Conservation (phyloP, 371 early-diverging fungal species). For the Actinomucor elegans region DNA sequence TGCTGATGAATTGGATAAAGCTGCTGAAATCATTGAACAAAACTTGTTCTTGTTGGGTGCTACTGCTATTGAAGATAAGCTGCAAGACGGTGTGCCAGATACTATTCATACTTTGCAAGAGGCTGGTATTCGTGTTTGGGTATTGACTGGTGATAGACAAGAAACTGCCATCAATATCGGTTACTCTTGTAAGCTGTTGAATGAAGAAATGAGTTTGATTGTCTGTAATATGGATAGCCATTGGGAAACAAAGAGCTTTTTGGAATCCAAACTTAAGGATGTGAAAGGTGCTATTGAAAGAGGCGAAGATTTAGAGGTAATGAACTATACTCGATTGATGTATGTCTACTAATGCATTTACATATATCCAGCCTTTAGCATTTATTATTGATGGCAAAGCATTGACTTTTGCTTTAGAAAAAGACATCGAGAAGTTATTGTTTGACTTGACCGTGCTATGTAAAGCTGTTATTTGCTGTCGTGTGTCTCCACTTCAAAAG, state of each 20-base stretch:
- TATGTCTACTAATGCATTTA: not conserved
- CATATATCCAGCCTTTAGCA: constrained; percentile 53
- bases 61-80: constrained; percentile 98
- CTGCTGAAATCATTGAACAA: constrained; percentile 94
- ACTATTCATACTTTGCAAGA: constrained; percentile 94
- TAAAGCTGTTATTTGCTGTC: constrained; percentile 89
- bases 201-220: constrained; percentile 83
- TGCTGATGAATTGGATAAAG: constrained; percentile 83
- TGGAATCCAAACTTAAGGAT: constrained; percentile 73
- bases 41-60: constrained; percentile 92
- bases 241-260: constrained; percentile 76
- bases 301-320: constrained; percentile 61
- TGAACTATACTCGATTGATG: not conserved
- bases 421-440: constrained; percentile 69
- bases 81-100: constrained; percentile 98
- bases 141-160: constrained; percentile 92
- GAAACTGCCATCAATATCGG: constrained; percentile 95
- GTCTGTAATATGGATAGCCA: constrained; percentile 82
- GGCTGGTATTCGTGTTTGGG: constrained; percentile 97
- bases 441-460: constrained; percentile 78
- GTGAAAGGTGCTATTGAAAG: constrained; percentile 58
- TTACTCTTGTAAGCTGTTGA: constrained; percentile 84
- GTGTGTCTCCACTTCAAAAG: constrained; percentile 94
- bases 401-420: constrained; percentile 70
- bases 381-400: constrained; percentile 75